Percentiles rank a stretch among this genome's conserved stretches.
Evolutionary conservation across 148 eudicot genomes (phyloP).

Genomic region (Chenopodium album): DNA sequence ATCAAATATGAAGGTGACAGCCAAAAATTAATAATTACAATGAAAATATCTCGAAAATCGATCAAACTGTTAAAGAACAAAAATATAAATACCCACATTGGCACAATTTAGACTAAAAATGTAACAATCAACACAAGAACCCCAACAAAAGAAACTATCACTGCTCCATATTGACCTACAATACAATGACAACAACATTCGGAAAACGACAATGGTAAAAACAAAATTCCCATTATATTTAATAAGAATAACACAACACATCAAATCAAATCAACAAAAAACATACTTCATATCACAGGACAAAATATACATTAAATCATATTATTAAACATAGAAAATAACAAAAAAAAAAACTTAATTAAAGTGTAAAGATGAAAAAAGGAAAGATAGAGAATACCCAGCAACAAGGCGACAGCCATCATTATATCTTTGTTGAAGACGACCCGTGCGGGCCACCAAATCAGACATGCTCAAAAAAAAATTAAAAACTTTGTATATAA

Average conservation of each 20-base stretch:
- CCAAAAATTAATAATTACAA: background rate
- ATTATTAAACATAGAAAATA: background rate
- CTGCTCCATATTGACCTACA: constrained; percentile 18
- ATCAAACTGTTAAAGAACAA: background rate
- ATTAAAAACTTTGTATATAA: background rate
- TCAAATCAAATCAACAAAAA: background rate
- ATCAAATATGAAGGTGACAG: background rate
- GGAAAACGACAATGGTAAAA: constrained; percentile 15
- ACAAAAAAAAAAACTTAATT: background rate
- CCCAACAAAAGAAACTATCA: constrained; percentile 7
- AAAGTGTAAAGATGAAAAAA: background rate
- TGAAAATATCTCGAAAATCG: background rate
- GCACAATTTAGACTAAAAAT: background rate
- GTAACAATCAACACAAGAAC: background rate
- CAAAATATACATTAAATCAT: background rate
- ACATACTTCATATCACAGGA: background rate
- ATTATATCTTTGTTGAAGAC: constrained; percentile 49
- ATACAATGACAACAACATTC: constrained; percentile 3
- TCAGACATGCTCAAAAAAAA: constrained; percentile 29
- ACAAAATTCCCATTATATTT: background rate
- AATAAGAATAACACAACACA: background rate
- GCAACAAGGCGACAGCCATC: constrained; percentile 56
- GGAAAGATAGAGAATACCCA: constrained; percentile 29
- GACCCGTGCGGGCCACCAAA: constrained; percentile 53
- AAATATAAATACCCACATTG: background rate